Evolutionary conservation across 257 asterid species (phyloP).

Genomic region (Rhazya stricta): DNA sequence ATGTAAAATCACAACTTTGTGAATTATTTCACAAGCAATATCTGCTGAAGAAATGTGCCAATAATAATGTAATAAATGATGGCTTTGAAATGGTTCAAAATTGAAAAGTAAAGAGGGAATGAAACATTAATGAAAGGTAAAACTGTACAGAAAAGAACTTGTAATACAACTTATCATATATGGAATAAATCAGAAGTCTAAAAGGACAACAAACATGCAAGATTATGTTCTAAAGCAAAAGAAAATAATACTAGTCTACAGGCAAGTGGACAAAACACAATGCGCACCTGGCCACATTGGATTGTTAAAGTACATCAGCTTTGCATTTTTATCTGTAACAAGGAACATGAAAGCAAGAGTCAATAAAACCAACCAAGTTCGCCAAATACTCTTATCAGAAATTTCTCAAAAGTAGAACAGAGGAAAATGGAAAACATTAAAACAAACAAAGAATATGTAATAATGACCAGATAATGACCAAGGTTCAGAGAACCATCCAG

Average conservation of each 20-base stretch:
- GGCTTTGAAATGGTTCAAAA: not conserved
- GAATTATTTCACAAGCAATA: not conserved
- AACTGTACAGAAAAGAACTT: not conserved
- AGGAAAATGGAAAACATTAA: conserved; percentile 1
- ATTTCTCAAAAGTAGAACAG: not conserved
- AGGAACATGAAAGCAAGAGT: conserved; percentile 13
- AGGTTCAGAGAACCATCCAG: conserved; percentile 91
- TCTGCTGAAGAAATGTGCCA: not conserved
- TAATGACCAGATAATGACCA: conserved; percentile 44
- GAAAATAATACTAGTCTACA: not conserved
- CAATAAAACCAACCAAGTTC: conserved; percentile 6
- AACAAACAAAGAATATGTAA: not conserved
- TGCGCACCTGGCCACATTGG: conserved; percentile 99
- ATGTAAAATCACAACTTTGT: not conserved
- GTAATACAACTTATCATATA: not conserved
- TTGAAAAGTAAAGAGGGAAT: not conserved
- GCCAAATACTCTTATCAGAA: conserved; percentile 10
- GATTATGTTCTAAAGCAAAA: not conserved
- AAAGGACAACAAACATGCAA: not conserved
- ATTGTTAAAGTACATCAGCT: conserved; percentile 63
- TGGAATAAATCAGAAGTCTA: not conserved
- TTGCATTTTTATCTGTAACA: conserved; percentile 44
- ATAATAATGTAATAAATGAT: not conserved
- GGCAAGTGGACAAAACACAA: not conserved
- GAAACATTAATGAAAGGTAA: not conserved